Conservation (phyloP, 2,329 filamentous ascomycete species). For the Aspergillus pseudoviridinutans region DNA sequence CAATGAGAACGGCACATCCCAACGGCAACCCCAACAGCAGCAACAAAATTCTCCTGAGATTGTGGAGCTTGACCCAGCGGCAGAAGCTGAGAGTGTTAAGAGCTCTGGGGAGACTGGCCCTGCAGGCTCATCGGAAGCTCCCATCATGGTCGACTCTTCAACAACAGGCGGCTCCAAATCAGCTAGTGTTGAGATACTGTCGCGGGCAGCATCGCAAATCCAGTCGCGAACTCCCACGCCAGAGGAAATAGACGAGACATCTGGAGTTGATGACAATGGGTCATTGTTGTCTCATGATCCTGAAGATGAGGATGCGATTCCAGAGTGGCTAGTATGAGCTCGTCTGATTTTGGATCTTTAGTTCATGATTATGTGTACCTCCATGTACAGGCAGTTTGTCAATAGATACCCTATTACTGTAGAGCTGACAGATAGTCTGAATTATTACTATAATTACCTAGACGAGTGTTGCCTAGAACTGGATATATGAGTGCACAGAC, state of each 20-base stretch:
- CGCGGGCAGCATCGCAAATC: slow-evolving; percentile 13
- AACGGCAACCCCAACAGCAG: neutral
- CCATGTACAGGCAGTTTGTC: neutral
- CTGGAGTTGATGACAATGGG: slow-evolving; percentile 41
- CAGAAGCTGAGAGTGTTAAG: neutral
- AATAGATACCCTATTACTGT: neutral
- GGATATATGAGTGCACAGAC: slow-evolving; percentile 1
- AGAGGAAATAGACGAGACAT: slow-evolving; percentile 18
- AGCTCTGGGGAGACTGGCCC: neutral
- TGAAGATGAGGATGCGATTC: slow-evolving; percentile 62
- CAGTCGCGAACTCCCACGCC: slow-evolving; percentile 10
- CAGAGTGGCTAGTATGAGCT: slow-evolving; percentile 55
- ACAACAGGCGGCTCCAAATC: slow-evolving; percentile 19
- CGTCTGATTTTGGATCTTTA: slow-evolving; percentile 4
- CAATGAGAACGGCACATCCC: neutral
- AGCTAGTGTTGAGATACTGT: slow-evolving; percentile 24
- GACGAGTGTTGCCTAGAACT: neutral
- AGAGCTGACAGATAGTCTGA: neutral
- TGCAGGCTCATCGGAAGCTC: slow-evolving; percentile 18
- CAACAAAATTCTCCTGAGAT: neutral
- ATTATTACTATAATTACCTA: no score
- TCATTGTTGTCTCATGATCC: slow-evolving; percentile 60
- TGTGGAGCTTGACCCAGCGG: neutral
- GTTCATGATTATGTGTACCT: neutral
- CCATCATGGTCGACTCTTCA: slow-evolving; percentile 25